Evolutionary conservation across 2,329 filamentous ascomycete genomes (phyloP), one percentile per base, ranked within the genome.

Genomic region (Ophiostoma populinum): DNA sequence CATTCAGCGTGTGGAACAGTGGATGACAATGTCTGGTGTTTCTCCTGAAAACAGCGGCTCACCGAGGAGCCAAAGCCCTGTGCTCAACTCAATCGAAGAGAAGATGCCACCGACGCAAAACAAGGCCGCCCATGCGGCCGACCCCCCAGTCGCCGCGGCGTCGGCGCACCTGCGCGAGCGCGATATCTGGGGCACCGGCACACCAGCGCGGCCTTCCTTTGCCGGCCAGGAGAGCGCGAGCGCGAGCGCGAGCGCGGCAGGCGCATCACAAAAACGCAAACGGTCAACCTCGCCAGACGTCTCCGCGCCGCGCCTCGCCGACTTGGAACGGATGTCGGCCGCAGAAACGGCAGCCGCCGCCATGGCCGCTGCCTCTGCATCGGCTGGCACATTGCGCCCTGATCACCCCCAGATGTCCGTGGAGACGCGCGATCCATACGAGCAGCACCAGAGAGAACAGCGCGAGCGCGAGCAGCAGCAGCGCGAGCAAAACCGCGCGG

Each of bases 181-280:
- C 34, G 62, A 63, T 10, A 54, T 54, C 34, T 62, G 63, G 56
- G 49, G 58, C 20, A 50, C 47, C 56, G 24, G 46, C 56, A 12
- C 58, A 59, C 41, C 55, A 56, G 10, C 59, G 2, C 45, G 56
- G 5, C 18, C 37, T 29, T 43, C 43, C 24, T 61, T 62, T 45
- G 44, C 59, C 6, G 59, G 65, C 21, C 47, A 51, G n/a, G 66
- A 74, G 24, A 50, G 47, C 12, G 55, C 21, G 21, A 11, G 7
- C 21, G 7, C 21, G 21, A 11, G 6, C 21, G n/a, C n/a, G n/a
- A n/a, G n/a, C n/a, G 17, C 64, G 13, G 75, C 38, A 75, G 37
- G 51, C 51, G 6, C 50, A 55, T 36, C 55, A 56, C 43, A 59
- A 63, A 78, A 76, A 54, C 70, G 73, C 47, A 87, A 83, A 54